phyloP scores from a whole-genome alignment of 306 rosid species.

The Echinosophora koreensis region DNA sequence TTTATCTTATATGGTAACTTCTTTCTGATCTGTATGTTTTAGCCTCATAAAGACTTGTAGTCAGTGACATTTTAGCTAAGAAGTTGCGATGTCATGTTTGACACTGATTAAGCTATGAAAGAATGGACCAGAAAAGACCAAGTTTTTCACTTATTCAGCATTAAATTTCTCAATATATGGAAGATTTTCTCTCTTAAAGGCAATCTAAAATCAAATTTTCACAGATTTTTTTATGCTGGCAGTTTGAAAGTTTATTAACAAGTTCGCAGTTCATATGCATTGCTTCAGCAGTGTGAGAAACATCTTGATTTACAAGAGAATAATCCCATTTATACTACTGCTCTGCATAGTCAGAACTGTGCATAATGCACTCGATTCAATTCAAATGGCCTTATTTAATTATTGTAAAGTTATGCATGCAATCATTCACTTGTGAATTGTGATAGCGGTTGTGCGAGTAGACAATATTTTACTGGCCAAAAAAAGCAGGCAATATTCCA shows the following conservation, averaged over 20 bases:
- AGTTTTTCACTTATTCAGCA: conserved; percentile 13
- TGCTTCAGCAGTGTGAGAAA: not conserved
- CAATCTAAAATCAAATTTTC: not conserved
- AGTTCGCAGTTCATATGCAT: not conserved
- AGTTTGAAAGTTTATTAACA: not conserved
- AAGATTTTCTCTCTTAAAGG: not conserved
- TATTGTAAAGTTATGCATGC: not conserved
- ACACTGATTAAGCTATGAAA: conserved; percentile 31
- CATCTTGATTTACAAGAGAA: conserved; percentile 10
- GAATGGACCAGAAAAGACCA: conserved; percentile 1
- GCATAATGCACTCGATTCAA: not conserved
- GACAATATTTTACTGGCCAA: not conserved
- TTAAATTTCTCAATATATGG: conserved; percentile 1
- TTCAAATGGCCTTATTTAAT: not conserved
- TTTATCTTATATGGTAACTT: conserved; percentile 46
- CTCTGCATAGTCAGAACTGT: not conserved
- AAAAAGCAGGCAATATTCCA: not conserved
- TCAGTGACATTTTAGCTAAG: conserved; percentile 34
- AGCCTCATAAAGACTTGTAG: conserved; percentile 43
- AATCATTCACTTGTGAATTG: not conserved
- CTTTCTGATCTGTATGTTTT: conserved; percentile 45
- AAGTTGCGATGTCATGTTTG: conserved; percentile 40
- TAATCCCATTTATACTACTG: not conserved
- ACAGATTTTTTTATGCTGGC: conserved; percentile 1
- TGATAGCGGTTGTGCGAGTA: not conserved